Evolutionary conservation across 116 monocot genomes (phyloP), one percentile per base, ranked within the genome.

Genomic region (Zostera marina): DNA sequence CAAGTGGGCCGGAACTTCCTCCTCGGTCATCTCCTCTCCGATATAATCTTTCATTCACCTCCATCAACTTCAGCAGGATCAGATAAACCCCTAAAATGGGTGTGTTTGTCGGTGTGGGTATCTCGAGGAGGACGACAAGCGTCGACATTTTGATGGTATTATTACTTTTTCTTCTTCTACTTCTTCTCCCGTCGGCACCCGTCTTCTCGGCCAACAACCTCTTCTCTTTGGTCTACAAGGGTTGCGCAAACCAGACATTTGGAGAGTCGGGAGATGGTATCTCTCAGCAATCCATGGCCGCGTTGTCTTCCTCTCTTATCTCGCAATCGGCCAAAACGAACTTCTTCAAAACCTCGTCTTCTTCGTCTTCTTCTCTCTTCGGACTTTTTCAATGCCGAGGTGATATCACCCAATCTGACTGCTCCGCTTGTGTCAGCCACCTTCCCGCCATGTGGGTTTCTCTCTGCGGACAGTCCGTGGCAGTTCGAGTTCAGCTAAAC

Each of bases 371-470:
- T 17, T 52, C 72, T 38, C 60, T 92, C 45, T 83, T 76, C 74
- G 87, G 83, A 9, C 79, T 88, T 51, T 94, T 80, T 53, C 88
- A 94, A 58, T 94, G 94, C 79, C 79, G 94, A n/a, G 94, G 88
- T 22, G 85, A 94, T 42, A 71, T 94, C 58, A 45, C 63, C 59
- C 39, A 70, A 63, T 19, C 70, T 24, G 87, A 87, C 58, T 93
- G 92, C 74, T 62, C 87, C 44, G 56, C 76, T 51, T 93, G 92
- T 70, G 79, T 87, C 32, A 41, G 46, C 41, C 76, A 70, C 48
- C 66, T 77, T 22, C 65, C 81, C 32, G 47, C 81, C 15, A 63
- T 73, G 66, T 93, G 84, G 84, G 59, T 56, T 38, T 51, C 64
- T 12, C 70, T 84, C 47, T 93, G 92, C 63, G 81, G 91, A 2